A percentile compares a stretch with the other conserved stretches of the same genome.
Conservation (phyloP, 441 rosid species). For the Melastoma candidum region DNA sequence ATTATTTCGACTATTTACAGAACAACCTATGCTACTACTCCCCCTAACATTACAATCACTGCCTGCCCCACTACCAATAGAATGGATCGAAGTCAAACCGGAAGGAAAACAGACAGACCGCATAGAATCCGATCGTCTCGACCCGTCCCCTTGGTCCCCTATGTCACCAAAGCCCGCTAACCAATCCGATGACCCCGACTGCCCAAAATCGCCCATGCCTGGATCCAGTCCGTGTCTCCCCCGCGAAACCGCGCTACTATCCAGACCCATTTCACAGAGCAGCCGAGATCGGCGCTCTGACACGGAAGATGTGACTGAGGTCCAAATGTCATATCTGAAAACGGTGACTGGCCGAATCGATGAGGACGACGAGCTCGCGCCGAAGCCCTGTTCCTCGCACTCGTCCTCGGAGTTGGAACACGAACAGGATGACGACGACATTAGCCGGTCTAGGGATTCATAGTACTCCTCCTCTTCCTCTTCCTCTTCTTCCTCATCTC, state of each 20-base stretch:
- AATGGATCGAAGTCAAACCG: slow-evolving; percentile 3
- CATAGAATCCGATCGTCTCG: slow-evolving; percentile 5
- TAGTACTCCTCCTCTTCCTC: slow-evolving; percentile 48
- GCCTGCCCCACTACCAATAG: slow-evolving; percentile 1
- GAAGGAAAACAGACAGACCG: slow-evolving; percentile 2
- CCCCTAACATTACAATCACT: too few relatives aligned
- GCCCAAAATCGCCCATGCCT: slow-evolving; percentile 17
- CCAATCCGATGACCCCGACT: slow-evolving; percentile 46
- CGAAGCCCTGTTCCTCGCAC: slow-evolving; percentile 28
- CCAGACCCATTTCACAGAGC: slow-evolving; percentile 64
- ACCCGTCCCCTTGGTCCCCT: slow-evolving; percentile 3
- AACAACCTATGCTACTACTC: neutral
- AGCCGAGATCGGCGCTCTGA: slow-evolving; percentile 75
- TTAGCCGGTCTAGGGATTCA: slow-evolving; percentile 89
- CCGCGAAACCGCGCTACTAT: slow-evolving; percentile 42
- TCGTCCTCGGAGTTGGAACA: slow-evolving; percentile 48
- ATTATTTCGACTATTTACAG: slow-evolving; percentile 20
- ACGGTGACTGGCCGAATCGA: slow-evolving; percentile 27
- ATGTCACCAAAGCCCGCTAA: slow-evolving; percentile 24
- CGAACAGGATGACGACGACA: slow-evolving; percentile 62
- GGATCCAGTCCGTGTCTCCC: slow-evolving; percentile 10
- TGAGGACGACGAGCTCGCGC: slow-evolving; percentile 25
- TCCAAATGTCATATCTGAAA: slow-evolving; percentile 76
- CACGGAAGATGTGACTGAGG: slow-evolving; percentile 75
- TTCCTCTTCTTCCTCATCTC: neutral